A percentile compares a stretch with the other conserved stretches of the same genome.
These are phyloP conservation scores for Verbascum thapsus DNA, from an alignment of 257 asterid species.

Conservation along the genomic window DNA sequence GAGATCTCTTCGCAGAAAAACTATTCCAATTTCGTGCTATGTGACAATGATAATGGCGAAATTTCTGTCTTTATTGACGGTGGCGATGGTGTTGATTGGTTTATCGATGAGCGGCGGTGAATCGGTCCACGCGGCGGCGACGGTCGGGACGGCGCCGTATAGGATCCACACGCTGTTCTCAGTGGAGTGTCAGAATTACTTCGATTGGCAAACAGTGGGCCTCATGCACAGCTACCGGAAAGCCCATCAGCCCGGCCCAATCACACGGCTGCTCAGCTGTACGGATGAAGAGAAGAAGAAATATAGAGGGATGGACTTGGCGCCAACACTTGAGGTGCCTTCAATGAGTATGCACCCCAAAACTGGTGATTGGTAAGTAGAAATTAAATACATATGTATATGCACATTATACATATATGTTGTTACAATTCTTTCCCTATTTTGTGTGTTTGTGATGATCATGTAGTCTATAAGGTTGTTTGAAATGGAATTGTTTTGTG, in stretches of 20 bases:
- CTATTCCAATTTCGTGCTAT: conserved; percentile 38
- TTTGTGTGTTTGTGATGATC: background rate
- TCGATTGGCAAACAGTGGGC: conserved; percentile 99
- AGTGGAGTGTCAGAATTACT: conserved; percentile 92
- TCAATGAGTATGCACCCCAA: conserved; percentile 78
- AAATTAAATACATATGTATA: background rate
- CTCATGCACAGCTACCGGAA: conserved; percentile 84
- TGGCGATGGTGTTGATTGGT: conserved; percentile 34
- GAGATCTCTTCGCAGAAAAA: conserved; percentile 38
- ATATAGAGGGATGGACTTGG: conserved; percentile 89
- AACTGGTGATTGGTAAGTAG: conserved; percentile 86
- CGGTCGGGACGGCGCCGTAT: conserved; percentile 52
- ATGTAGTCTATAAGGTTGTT: background rate
- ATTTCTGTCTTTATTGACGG: conserved; percentile 30
- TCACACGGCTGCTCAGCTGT: conserved; percentile 90
- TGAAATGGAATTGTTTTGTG: too few species aligned
- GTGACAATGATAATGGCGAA: conserved; percentile 39
- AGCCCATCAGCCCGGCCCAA: conserved; percentile 89
- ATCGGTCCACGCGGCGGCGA: conserved; percentile 31
- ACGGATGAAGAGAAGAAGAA: conserved; percentile 65
- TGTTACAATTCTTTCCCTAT: background rate
- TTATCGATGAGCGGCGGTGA: conserved; percentile 36
- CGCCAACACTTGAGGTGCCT: conserved; percentile 92
- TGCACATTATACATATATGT: background rate
- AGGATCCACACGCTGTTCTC: conserved; percentile 95